Evolutionary conservation across 1,284 basidiomycete species (phyloP).

Genomic region (Moesziomyces parantarcticus): DNA sequence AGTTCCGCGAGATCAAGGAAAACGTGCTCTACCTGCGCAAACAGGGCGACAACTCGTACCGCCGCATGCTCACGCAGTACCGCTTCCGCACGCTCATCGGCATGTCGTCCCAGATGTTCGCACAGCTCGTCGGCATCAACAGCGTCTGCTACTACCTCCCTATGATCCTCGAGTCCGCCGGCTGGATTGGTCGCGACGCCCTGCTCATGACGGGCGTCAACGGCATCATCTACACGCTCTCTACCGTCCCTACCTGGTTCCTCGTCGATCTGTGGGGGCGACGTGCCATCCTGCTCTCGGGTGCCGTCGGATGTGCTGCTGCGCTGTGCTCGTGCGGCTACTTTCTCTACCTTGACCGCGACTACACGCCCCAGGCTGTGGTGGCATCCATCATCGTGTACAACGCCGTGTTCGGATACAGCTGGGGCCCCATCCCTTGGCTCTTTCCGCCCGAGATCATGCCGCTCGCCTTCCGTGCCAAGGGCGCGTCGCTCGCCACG

Average conservation of each 20-base stretch:
- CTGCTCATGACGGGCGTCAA: constrained; percentile 91
- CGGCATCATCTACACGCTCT: constrained; percentile 76
- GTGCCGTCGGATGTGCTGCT: constrained; percentile 81
- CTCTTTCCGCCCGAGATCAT: constrained; percentile 81
- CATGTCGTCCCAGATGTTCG: constrained; percentile 97
- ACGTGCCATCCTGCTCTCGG: constrained; percentile 87
- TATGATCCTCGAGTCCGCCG: constrained; percentile 75
- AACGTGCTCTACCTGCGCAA: constrained; percentile 69
- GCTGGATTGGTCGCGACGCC: constrained; percentile 96
- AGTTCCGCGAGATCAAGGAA: constrained; percentile 92
- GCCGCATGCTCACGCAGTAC: constrained; percentile 86
- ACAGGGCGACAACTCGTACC: constrained; percentile 80
- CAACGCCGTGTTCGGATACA: constrained; percentile 87
- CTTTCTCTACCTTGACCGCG: constrained; percentile 89
- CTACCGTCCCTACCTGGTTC: constrained; percentile 79
- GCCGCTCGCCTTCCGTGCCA: constrained; percentile 71
- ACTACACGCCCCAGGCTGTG: constrained; percentile 79
- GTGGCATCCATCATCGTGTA: constrained; percentile 89
- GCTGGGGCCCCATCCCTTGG: constrained; percentile 82
- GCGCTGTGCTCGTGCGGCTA: constrained; percentile 83
- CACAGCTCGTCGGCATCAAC: constrained; percentile 75
- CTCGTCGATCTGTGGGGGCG: constrained; percentile 92
- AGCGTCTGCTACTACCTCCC: constrained; percentile 91
- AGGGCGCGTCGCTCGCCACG: constrained; percentile 76
- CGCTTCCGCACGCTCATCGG: constrained; percentile 89